Evolutionary conservation across 139 green algal genomes (phyloP).

Genomic region (Tetradesmus lagerheimii): DNA sequence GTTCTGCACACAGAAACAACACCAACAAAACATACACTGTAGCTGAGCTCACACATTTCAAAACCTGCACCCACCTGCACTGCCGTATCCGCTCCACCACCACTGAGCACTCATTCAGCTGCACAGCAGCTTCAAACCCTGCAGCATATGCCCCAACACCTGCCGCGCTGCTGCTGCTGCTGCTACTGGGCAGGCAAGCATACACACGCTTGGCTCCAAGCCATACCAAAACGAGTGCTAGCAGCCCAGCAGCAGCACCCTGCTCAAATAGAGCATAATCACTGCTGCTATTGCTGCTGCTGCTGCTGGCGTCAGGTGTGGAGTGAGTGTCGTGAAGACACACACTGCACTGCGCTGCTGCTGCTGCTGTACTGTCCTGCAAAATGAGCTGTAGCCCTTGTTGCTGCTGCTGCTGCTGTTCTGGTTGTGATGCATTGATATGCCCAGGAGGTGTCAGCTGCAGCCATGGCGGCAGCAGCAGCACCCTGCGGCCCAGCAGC

Average conservation of each 20-base stretch:
- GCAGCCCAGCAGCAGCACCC: constrained; percentile 4
- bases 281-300: constrained; percentile 19
- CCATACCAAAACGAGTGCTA: background rate
- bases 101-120: constrained; percentile 10
- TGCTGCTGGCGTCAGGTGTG: background rate
- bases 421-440: background rate
- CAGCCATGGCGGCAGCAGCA: constrained; percentile 25
- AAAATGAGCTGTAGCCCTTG: background rate
- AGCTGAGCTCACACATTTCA: too few relatives aligned
- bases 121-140: background rate
- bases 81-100: constrained; percentile 24
- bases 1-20: too few relatives aligned
- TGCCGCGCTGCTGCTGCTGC: background rate
- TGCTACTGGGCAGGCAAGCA: background rate
- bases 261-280: background rate
- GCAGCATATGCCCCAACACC: background rate
- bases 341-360: background rate
- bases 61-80: background rate
- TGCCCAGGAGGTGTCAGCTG: background rate
- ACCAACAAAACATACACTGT: too few relatives aligned
- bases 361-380: background rate
- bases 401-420: constrained; percentile 16
- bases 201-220: background rate
- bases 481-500: background rate
- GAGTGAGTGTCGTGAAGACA: background rate